These are phyloP conservation scores for Chimonanthus salicifolius DNA, from an alignment of 164 flowering plant species.

Conservation along the genomic window DNA sequence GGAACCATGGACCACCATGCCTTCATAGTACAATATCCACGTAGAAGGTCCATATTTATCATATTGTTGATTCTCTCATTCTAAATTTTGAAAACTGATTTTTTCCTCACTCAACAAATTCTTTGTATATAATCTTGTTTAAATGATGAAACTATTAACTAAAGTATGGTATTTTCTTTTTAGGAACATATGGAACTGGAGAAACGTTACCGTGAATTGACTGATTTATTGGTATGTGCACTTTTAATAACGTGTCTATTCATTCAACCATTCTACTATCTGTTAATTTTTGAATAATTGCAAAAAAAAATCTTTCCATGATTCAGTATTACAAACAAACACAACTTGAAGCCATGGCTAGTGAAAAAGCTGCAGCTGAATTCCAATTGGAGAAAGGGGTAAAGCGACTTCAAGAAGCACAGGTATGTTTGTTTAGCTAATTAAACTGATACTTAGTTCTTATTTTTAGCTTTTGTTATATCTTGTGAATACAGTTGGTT, in stretches of 20 bases:
- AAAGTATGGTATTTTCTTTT: slow-evolving; percentile 2
- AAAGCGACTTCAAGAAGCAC: slow-evolving; percentile 79
- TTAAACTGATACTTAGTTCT: slow-evolving; percentile 4
- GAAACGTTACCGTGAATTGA: slow-evolving; percentile 92
- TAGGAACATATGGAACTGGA: slow-evolving; percentile 99
- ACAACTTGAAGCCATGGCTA: slow-evolving; percentile 91
- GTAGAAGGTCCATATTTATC: not conserved
- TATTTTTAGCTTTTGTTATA: not conserved
- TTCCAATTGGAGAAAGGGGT: slow-evolving; percentile 95
- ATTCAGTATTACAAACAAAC: slow-evolving; percentile 95
- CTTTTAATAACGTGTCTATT: slow-evolving; percentile 2
- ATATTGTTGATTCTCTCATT: not conserved
- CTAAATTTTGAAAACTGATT: not conserved
- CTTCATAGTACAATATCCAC: not conserved
- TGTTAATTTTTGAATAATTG: not conserved
- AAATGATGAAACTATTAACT: not conserved
- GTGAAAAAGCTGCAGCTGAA: slow-evolving; percentile 97
- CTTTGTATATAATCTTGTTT: not conserved
- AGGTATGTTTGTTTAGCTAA: slow-evolving; percentile 36
- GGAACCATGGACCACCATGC: no score
- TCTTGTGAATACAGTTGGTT: not conserved
- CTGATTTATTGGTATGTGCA: slow-evolving; percentile 78
- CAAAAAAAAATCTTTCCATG: not conserved
- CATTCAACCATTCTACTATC: slow-evolving; percentile 6
- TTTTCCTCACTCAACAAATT: not conserved